phyloP scores from a whole-genome alignment of 2,329 filamentous ascomycete species.

The Diaporthe australafricana region DNA sequence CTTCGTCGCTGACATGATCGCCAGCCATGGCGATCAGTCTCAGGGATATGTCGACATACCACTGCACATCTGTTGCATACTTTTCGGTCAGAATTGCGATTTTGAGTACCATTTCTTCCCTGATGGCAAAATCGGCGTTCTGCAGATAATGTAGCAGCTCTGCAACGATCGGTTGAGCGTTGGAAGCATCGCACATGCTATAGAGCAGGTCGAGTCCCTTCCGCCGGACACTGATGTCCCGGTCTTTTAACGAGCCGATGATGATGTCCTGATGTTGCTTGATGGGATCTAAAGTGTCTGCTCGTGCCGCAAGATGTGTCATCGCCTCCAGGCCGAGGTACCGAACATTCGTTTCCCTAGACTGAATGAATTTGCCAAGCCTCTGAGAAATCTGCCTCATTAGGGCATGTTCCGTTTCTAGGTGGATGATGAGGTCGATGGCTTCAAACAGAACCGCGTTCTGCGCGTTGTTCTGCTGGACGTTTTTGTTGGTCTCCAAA shows the following conservation, averaged over 20 bases:
- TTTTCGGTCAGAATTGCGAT: slow-evolving; percentile 99
- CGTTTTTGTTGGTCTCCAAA: slow-evolving; percentile 95
- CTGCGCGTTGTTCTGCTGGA: slow-evolving; percentile 98
- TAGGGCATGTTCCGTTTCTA: slow-evolving; percentile 92
- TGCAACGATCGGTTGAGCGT: slow-evolving; percentile 91
- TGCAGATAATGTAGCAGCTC: slow-evolving; percentile 95
- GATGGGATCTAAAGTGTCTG: slow-evolving; percentile 95
- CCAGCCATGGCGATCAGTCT: slow-evolving; percentile 95
- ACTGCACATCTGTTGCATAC: slow-evolving; percentile 97
- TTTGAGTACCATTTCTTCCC: slow-evolving; percentile 99
- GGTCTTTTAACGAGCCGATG: slow-evolving; percentile 90
- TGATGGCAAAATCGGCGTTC: slow-evolving; percentile 95
- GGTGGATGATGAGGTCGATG: slow-evolving; percentile 97
- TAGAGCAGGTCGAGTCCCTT: slow-evolving; percentile 97
- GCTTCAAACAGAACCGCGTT: slow-evolving; percentile 98
- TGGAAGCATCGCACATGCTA: slow-evolving; percentile 99
- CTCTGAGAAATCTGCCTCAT: slow-evolving; percentile 96
- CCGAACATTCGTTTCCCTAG: slow-evolving; percentile 94
- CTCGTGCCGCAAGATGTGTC: slow-evolving; percentile 94
- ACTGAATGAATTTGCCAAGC: slow-evolving; percentile 95
- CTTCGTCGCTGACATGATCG: slow-evolving; percentile 98
- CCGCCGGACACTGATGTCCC: slow-evolving; percentile 95
- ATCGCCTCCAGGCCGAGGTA: slow-evolving; percentile 97
- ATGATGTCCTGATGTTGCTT: slow-evolving; percentile 99
- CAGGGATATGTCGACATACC: slow-evolving; percentile 98